A percentile compares a stretch with the other conserved stretches of the same genome.
Conservation (phyloP, 2,329 filamentous ascomycete genomes). For the Cytospora chrysosperma region DNA sequence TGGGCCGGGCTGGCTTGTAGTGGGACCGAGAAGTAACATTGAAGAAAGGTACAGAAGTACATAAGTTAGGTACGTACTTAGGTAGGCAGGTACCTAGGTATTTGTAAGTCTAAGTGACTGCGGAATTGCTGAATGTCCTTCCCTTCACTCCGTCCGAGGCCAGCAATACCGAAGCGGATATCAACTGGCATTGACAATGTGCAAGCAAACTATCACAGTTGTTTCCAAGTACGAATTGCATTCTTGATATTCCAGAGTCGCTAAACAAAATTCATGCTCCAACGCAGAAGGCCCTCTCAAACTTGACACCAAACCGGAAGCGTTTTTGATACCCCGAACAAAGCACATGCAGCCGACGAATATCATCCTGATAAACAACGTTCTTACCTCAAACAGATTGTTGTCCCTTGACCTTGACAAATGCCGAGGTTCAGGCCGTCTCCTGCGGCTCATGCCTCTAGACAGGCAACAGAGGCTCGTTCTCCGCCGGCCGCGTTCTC, state of each 20-base stretch:
- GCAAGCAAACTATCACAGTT: neutral
- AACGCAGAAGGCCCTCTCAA: neutral
- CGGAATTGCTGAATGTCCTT: neutral
- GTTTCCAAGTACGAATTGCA: neutral
- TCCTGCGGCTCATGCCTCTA: neutral
- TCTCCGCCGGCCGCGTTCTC: slow-evolving; percentile 5
- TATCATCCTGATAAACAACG: neutral
- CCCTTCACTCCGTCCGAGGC: neutral
- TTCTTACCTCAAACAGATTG: neutral
- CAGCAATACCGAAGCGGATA: neutral
- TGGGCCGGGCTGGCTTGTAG: neutral
- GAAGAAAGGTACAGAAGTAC: too few relatives aligned
- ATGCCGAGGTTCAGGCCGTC: neutral
- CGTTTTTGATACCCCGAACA: neutral
- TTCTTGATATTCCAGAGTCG: neutral
- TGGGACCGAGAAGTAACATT: too few relatives aligned
- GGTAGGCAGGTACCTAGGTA: neutral
- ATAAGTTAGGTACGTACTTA: too few relatives aligned
- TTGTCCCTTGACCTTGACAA: neutral
- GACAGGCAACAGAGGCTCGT: neutral
- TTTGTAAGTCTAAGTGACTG: neutral
- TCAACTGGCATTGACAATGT: neutral
- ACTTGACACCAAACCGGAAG: neutral
- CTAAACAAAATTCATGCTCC: neutral
- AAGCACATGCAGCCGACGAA: neutral